Conservation (phyloP, 176 grass and related monocot genomes). For the Oryza glumipatula region DNA sequence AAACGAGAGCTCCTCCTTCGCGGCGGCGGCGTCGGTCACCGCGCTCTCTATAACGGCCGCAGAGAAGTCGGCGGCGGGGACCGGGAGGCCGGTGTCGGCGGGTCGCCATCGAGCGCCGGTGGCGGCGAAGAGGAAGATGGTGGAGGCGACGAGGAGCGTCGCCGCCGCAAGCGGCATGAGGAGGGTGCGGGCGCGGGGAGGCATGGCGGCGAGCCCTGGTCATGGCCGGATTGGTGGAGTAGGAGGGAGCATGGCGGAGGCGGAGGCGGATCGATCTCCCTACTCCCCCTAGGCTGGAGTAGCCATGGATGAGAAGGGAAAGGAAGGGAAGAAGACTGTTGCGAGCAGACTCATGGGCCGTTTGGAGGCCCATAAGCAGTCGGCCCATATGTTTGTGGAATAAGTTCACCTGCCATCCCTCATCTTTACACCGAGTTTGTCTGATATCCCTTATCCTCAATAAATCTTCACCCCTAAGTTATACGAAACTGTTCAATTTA, state of each 20-base stretch:
- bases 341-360: background rate
- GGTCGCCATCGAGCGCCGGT: slow-evolving; percentile 47
- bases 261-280: background rate
- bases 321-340: background rate
- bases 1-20: slow-evolving; percentile 37
- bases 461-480: too few species aligned
- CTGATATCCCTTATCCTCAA: too few species aligned
- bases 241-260: background rate
- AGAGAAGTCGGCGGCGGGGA: slow-evolving; percentile 3
- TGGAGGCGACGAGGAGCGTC: slow-evolving; percentile 57
- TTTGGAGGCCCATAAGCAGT: too few species aligned
- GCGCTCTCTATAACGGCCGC: background rate
- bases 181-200: slow-evolving; percentile 39
- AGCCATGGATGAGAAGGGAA: background rate
- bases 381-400: too few species aligned
- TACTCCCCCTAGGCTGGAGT: background rate
- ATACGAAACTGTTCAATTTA: too few species aligned
- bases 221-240: slow-evolving; percentile 29
- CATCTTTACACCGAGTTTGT: too few species aligned
- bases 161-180: slow-evolving; percentile 51
- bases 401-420: too few species aligned
- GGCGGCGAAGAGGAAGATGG: slow-evolving; percentile 64
- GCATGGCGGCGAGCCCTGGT: slow-evolving; percentile 29
- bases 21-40: background rate
- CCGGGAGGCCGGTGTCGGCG: slow-evolving; percentile 45